Base-by-base conservation (phyloP, 768 basidiomycete species). In the Lactifluus hygrophoroides region DNA sequence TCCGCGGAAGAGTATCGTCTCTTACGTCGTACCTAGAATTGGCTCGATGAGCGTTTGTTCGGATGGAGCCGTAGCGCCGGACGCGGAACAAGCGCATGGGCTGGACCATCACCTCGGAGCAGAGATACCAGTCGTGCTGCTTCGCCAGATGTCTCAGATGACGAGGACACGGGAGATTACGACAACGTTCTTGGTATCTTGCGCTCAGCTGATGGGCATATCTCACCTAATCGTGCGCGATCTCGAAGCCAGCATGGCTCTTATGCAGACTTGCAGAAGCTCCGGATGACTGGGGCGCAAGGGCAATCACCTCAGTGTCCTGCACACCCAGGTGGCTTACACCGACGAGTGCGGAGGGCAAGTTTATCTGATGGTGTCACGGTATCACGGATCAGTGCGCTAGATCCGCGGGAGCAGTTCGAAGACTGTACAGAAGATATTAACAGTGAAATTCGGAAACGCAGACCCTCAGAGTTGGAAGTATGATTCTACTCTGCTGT, bases 41-140 rank as follows among this genome's bases (percentile, higher is more conserved):
- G 91, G 91, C 79, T 94, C 21, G 92, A 95, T 67, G 93, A 94
- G 71, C 83, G 89, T 19, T 77, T 95, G 37, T 95, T 94, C 68
- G 93, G 92, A 42, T 94, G 90, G 92, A 85, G 84, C 70, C 78
- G 81, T 52, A 89, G 85, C 64, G 79, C 87, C 4, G 25, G 34
- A 49, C 82, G 81, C 48, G 89, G 91, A n/a, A 90, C 90, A 3
- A 90, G 86, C 66, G 90, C 83, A n/a, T 94, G 91, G 92, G 82
- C 82, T 32, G 88, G 82, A 17, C 69, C 68, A 30, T 71, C 70
- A 40, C 74, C 75, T 23, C 73, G 71, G 38, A 80, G 71, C 65
- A 82, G 80, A 49, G 84, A 85, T 67, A 75, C 69, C 68, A 88
- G 81, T 72, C 73, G 84, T 47, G 74, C 83, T 19, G 78, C 74